Evolutionary conservation across 768 basidiomycete species (phyloP).

Genomic region (Suillus subalutaceus): DNA sequence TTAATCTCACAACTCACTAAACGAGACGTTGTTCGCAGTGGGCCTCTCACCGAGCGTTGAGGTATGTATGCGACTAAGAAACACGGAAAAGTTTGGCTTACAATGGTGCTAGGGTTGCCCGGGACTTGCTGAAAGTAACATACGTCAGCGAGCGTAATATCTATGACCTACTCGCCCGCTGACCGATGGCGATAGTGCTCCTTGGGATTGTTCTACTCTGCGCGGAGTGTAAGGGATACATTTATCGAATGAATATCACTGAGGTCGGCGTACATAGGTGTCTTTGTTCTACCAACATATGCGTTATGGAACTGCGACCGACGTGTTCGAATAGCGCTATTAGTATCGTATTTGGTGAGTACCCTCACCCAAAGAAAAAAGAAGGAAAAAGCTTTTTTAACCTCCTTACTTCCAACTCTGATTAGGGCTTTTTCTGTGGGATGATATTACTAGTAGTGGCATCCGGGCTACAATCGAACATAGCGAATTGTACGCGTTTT

Average conservation of each 20-base stretch:
- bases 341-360: background rate
- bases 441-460: background rate
- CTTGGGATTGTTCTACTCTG: background rate
- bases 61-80: background rate
- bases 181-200: background rate
- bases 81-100: background rate
- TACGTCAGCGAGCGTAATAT: background rate
- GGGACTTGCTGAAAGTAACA: background rate
- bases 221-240: background rate
- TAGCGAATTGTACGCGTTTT: background rate
- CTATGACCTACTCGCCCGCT: background rate
- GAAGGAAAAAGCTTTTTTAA: background rate
- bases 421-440: background rate
- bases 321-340: background rate
- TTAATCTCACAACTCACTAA: background rate
- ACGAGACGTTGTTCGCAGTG: background rate
- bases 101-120: background rate
- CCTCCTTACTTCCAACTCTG: background rate
- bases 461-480: background rate
- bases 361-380: too few relatives aligned
- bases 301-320: conserved; percentile 2
- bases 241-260: background rate
- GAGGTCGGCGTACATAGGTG: background rate
- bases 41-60: background rate
- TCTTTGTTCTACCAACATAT: background rate